Evolutionary conservation across 2,329 filamentous ascomycete genomes (phyloP).

Genomic region (Blastomyces gilchristii): DNA sequence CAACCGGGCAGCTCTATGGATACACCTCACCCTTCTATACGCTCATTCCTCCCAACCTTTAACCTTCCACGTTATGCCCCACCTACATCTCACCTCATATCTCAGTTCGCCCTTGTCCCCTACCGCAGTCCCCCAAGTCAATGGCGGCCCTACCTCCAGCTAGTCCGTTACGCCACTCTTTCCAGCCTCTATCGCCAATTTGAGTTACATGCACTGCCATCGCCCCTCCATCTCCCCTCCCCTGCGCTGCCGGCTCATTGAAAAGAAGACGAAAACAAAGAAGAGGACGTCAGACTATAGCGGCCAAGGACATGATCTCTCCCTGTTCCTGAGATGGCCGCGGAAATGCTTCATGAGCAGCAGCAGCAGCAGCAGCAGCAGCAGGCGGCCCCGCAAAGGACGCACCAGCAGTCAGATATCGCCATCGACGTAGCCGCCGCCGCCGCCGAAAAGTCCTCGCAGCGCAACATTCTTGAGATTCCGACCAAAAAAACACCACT

Average conservation of each 20-base stretch:
- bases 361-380: conserved; percentile 18
- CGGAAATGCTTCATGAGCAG: conserved; percentile 29
- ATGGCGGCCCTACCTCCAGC: conserved; percentile 2
- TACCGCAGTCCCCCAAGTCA: conserved; percentile 1
- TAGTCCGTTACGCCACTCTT: neutral
- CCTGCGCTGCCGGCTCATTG: conserved; percentile 23
- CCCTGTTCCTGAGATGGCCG: conserved; percentile 29
- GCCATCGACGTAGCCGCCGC: neutral
- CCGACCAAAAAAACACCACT: conserved; percentile 23
- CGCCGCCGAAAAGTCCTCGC: neutral
- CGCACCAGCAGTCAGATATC: neutral
- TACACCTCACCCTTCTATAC: neutral
- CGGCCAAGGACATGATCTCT: conserved; percentile 10
- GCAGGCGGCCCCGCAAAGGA: neutral
- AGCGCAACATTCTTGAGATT: conserved; percentile 9
- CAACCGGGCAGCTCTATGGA: neutral
- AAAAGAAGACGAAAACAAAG: neutral
- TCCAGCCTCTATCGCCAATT: conserved; percentile 12
- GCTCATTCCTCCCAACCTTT: neutral
- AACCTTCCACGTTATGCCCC: neutral
- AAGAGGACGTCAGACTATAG: neutral
- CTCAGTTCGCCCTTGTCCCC: neutral
- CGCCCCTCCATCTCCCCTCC: conserved; percentile 9
- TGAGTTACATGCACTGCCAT: conserved; percentile 5
- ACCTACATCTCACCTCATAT: neutral